Percentiles rank a stretch among this genome's conserved stretches.
These are phyloP conservation scores for Dysphania ambrosioides DNA, from an alignment of 148 eudicot species.

Conservation along the genomic window DNA sequence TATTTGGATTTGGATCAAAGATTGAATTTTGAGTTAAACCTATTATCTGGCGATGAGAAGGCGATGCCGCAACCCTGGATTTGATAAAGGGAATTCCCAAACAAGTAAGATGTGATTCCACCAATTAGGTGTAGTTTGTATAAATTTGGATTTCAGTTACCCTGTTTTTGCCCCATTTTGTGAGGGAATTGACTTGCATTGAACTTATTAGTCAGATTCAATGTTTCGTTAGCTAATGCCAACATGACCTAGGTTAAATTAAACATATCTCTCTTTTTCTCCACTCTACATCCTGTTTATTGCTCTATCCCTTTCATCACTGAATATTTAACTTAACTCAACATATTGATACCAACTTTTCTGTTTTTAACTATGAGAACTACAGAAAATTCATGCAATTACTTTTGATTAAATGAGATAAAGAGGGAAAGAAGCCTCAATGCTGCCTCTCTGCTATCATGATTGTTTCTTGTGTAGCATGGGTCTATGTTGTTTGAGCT, in stretches of 20 bases:
- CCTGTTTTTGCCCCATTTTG: background rate
- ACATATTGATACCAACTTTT: background rate
- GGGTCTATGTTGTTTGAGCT: background rate
- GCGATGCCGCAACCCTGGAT: too few relatives aligned
- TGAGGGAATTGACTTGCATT: background rate
- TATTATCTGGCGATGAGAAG: too few relatives aligned
- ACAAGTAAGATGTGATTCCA: too few relatives aligned
- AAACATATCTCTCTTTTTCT: background rate
- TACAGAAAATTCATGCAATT: too few relatives aligned
- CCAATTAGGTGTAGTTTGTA: background rate
- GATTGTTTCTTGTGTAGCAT: background rate
- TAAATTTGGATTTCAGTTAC: background rate
- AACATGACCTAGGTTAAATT: background rate
- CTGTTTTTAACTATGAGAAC: background rate
- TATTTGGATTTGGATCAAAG: background rate
- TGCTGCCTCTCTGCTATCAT: background rate
- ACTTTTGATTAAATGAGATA: too few relatives aligned
- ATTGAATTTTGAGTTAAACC: too few relatives aligned
- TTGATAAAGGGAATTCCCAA: too few relatives aligned
- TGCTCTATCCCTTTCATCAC: too few relatives aligned
- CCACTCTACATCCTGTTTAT: background rate
- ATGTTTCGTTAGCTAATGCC: background rate
- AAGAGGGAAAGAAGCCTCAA: background rate
- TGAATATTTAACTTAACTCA: background rate
- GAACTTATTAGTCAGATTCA: background rate